A percentile compares a stretch with the other conserved stretches of the same genome.
These are phyloP conservation scores for Solidago caesia DNA, from an alignment of 129 eudicot species.

Conservation along the genomic window DNA sequence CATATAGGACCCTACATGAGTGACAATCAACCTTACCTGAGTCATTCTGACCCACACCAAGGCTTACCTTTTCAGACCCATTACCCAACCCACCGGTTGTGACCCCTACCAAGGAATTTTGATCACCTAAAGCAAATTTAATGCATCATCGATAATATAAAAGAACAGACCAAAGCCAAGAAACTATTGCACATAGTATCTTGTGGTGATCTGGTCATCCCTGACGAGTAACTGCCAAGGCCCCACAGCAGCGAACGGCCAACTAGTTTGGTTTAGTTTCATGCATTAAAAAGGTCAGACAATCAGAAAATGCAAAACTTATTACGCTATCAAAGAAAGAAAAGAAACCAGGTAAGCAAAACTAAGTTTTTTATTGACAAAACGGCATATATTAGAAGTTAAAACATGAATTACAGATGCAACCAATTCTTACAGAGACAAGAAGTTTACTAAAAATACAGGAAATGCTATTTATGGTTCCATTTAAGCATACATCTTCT, in stretches of 20 bases:
- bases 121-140: not conserved
- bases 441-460: not conserved
- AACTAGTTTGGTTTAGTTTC: slow-evolving; percentile 29
- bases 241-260: slow-evolving; percentile 36
- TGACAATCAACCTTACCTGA: no score
- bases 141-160: not conserved
- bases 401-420: slow-evolving; percentile 1
- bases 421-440: not conserved
- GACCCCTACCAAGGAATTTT: not conserved
- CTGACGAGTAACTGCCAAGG: slow-evolving; percentile 26
- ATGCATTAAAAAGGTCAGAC: slow-evolving; percentile 14
- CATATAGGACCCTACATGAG: not conserved
- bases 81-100: not conserved
- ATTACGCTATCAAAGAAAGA: slow-evolving; percentile 1
- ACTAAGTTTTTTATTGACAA: not conserved
- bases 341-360: not conserved
- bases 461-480: not conserved
- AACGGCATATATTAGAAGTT: not conserved
- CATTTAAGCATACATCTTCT: not conserved
- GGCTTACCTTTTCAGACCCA: not conserved
- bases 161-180: slow-evolving; percentile 30
- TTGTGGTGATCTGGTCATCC: slow-evolving; percentile 27
- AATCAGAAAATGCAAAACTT: not conserved
- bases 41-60: no score
- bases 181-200: slow-evolving; percentile 20